phyloP scores from a whole-genome alignment of 441 rosid species.

The Populus tomentosa region DNA sequence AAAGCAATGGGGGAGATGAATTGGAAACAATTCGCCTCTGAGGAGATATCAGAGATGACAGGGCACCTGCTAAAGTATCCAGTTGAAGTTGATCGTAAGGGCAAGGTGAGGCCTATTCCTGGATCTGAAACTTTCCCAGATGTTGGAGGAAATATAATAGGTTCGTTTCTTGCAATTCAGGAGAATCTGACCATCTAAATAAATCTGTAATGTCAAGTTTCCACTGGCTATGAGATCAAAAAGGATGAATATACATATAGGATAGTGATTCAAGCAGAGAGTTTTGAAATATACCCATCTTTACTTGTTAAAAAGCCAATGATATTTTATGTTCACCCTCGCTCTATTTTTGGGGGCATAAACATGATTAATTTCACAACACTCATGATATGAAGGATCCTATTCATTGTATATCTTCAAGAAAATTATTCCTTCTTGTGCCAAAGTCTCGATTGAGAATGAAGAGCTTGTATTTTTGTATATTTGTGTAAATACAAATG shows the following conservation, averaged over 20 bases:
- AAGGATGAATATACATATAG: not conserved
- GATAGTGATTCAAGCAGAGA: not conserved
- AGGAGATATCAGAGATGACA: conserved; percentile 75
- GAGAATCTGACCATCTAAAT: conserved; percentile 83
- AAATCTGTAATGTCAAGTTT: not conserved
- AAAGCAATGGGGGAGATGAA: conserved; percentile 55
- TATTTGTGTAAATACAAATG: not conserved
- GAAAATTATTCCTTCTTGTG: not conserved
- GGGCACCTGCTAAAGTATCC: conserved; percentile 92
- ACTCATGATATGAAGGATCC: not conserved
- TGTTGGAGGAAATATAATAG: conserved; percentile 77
- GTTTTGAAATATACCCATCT: not conserved
- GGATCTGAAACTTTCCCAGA: conserved; percentile 79
- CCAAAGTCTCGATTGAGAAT: not conserved
- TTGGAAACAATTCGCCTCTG: conserved; percentile 71
- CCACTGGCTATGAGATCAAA: not conserved
- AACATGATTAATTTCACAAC: not conserved
- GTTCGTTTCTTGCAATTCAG: conserved; percentile 85
- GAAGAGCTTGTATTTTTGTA: not conserved
- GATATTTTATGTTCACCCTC: not conserved
- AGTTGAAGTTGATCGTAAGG: conserved; percentile 70
- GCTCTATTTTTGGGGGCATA: not conserved
- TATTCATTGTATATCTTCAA: not conserved
- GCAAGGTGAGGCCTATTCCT: conserved; percentile 76
- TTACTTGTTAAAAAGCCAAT: not conserved